Evolutionary conservation across 2,329 filamentous ascomycete genomes (phyloP), one percentile per base, ranked within the genome.

Genomic region (Aspergillus tanneri): DNA sequence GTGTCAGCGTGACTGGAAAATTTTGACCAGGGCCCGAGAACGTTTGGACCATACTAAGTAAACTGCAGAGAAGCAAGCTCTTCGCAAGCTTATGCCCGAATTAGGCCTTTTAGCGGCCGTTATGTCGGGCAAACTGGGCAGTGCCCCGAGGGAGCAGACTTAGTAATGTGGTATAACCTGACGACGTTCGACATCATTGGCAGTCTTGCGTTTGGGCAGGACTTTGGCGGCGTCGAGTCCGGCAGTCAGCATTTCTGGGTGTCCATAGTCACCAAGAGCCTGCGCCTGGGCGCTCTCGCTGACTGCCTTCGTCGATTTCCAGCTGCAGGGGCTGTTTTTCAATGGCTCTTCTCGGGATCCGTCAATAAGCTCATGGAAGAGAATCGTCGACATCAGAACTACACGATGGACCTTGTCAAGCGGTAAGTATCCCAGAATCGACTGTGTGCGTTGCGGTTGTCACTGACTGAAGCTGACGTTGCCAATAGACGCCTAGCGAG

Each of bases 181-280:
- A 49, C 53, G 14, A 55, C 53, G 1, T 57, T 57, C 35, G 53
- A 57, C 23, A 52, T 56, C n/a, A 56, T 57, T 35, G 50, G 48
- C 5, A 50, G 54, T 10, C 22, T 57, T 37, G 43, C 53, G 11
- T 57, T 57, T n/a, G 55, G 53, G 1, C 50, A 53, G 11, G 36
- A 50, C 3, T 36, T 56, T 5, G 28, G 44, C 22, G 14, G 21
- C 19, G 19, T 25, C n/a, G 32, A 42, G 24, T 14, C 8, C 38
- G 16, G 14, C 25, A 6, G 7, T 7, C 11, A 28, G 2, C 14
- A 16, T 7, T 8, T 12, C 12, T 42, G 24, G 24, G 4, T 30
- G 12, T 3, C 5, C 24, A 42, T 42, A 18, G 12, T 42, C 16
- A 30, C 4, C 5, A 18, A 28, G 16, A 18, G 18, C 10, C 11